A percentile compares a stretch with the other conserved stretches of the same genome.
phyloP scores from a whole-genome alignment of 208 protist species.

The Angomonas deanei region DNA sequence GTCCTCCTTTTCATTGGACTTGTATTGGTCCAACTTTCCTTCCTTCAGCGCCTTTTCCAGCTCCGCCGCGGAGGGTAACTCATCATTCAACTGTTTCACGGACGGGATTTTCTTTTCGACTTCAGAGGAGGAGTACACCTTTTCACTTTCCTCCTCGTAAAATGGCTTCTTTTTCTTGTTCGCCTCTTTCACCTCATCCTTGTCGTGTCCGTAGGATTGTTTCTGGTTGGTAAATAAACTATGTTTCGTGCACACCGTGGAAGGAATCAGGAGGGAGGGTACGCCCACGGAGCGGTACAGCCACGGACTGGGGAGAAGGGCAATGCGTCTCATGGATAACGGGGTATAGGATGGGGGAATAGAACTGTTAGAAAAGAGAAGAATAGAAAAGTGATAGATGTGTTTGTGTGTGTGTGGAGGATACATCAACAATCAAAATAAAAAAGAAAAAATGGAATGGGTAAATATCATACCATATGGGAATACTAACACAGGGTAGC shows the following conservation, averaged over 20 bases:
- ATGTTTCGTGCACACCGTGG: neutral
- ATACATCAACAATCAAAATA: too few species aligned
- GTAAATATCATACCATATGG: constrained; percentile 3
- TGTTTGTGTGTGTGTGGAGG: neutral
- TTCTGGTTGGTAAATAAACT: constrained; percentile 29
- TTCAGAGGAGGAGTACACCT: constrained; percentile 13
- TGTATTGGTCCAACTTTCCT: constrained; percentile 28
- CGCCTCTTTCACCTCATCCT: constrained; percentile 17
- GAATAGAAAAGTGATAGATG: constrained; percentile 6
- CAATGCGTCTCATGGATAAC: too few species aligned
- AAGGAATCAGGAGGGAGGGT: too few species aligned
- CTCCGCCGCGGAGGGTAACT: constrained; percentile 51
- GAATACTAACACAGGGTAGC: too few species aligned
- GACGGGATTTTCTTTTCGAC: constrained; percentile 39
- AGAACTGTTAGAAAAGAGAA: constrained; percentile 1
- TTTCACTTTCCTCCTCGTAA: constrained; percentile 17
- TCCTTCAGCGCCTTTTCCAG: constrained; percentile 34
- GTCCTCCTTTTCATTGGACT: constrained; percentile 15
- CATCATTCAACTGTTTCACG: constrained; percentile 50
- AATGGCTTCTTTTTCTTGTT: constrained; percentile 14
- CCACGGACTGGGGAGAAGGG: too few species aligned
- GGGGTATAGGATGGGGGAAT: too few species aligned
- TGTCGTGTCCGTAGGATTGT: constrained; percentile 20
- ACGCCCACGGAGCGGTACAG: neutral
- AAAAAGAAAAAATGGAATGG: constrained; percentile 11